Conservation (phyloP, 78 protist genomes). For the Diacronema lutheri region DNA sequence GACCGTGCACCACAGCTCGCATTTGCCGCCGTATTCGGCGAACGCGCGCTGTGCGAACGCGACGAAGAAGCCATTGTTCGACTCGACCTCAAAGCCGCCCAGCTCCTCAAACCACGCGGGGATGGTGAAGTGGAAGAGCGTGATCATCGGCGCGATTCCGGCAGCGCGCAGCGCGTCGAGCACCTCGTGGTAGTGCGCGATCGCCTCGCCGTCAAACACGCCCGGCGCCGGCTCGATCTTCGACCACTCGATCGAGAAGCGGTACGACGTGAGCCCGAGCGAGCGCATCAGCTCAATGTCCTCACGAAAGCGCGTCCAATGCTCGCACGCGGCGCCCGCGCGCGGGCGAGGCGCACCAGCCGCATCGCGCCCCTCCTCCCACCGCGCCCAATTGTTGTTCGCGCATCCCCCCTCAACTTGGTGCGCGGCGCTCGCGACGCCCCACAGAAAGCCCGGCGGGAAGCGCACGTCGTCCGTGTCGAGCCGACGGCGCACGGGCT, state of each 20-base stretch:
- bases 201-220: background rate
- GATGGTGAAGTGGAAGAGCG: conserved; percentile 35
- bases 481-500: too few relatives aligned
- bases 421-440: conserved; percentile 26
- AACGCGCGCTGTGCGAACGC: background rate
- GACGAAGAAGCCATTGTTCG: background rate
- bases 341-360: too few relatives aligned
- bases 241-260: conserved; percentile 26
- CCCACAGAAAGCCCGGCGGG: conserved; percentile 5
- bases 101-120: conserved; percentile 8
- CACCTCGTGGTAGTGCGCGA: background rate
- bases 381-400: conserved; percentile 14
- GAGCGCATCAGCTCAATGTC: background rate
- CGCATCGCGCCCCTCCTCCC: background rate
- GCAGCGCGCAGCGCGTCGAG: background rate
- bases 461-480: background rate
- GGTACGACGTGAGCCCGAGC: background rate
- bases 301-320: background rate
- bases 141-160: conserved; percentile 28
- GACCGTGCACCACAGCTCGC: conserved; percentile 32
- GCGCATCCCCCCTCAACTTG: conserved; percentile 25
- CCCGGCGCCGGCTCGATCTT: conserved; percentile 13
- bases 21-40: background rate
- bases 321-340: conserved; percentile 27
- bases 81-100: conserved; percentile 4